Evolutionary conservation across 2,329 filamentous ascomycete species (phyloP).

Genomic region (Blastomyces parvus): DNA sequence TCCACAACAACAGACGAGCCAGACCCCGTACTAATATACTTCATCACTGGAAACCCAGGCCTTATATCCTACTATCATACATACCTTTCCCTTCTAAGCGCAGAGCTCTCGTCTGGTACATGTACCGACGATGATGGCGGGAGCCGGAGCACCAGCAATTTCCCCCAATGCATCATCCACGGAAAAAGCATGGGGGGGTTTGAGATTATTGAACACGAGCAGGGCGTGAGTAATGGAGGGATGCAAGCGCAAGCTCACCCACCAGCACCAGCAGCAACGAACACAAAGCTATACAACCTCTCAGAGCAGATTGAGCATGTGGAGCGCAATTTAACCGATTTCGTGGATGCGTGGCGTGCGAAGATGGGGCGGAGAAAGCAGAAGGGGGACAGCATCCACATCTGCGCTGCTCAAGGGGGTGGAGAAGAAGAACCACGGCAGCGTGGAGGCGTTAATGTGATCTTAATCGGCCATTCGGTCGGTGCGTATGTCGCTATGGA

Average conservation of each 20-base stretch:
- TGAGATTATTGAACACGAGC: conserved; percentile 18
- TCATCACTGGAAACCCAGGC: conserved; percentile 44
- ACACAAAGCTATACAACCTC: conserved; percentile 29
- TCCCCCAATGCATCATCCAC: conserved; percentile 19
- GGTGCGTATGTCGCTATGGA: conserved; percentile 64
- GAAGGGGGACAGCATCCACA: not conserved
- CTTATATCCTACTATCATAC: conserved; percentile 42
- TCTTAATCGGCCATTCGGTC: conserved; percentile 65
- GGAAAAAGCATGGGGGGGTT: conserved; percentile 31
- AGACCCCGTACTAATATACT: conserved; percentile 33
- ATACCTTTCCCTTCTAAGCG: conserved; percentile 33
- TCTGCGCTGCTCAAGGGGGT: not conserved
- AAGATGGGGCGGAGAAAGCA: not conserved
- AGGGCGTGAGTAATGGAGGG: not conserved
- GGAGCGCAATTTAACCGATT: conserved; percentile 33
- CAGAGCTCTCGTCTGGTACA: conserved; percentile 14
- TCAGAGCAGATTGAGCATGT: conserved; percentile 44
- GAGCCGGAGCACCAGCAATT: not conserved
- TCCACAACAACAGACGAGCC: conserved; percentile 13
- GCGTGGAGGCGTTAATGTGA: conserved; percentile 35
- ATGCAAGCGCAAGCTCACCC: not conserved
- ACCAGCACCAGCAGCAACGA: not conserved
- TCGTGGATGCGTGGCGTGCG: conserved; percentile 24
- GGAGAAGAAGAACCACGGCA: not conserved
- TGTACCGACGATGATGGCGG: not conserved